Base-by-base conservation (phyloP, 345 rosid species). In the Boechera stricta region DNA sequence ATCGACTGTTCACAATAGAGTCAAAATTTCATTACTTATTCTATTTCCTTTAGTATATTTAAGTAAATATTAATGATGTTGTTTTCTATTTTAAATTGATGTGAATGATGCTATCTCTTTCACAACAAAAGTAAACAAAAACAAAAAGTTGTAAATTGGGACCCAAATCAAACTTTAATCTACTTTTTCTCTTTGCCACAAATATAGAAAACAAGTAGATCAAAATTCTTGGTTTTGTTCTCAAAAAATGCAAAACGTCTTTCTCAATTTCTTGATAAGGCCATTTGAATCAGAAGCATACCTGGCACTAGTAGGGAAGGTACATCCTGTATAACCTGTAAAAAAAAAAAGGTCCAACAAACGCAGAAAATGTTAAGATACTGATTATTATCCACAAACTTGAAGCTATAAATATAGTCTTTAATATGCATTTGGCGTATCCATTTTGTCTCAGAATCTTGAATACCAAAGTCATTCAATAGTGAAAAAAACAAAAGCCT, bases 301-400 rank as follows among this genome's bases (percentile, higher is more conserved):
- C 84, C 84, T 74, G 67, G 55, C 80, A 75, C 84, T 78, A 51
- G 82, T 33, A 58, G 82, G 82, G 63, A 64, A 82, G 7, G 74
- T 2, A 70, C 84, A 82, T 60, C 84, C 84, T 16, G 84, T 6
- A 52, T 70, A 69, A 57, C 84, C 84, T 82, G 82, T 65, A 44
- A 65, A 7, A 41, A 53, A 41, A 53, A 31, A 29, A 15, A 63
- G 11, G 21, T 28, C 44, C n/a, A 52, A 28, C 29, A 61, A 60
- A 55, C 29, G 42, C 32, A 76, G 29, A 72, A 81, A 62, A 31
- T 52, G 63, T 65, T 42, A 72, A 21, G 11, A 26, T 5, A 11
- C 1, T 36, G 64, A 33, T 52, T 10, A 12, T 11, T 6, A 53
- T 41, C 64, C 57, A 69, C 64, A 76, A 6, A 51, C n/a, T 35